Conservation (phyloP, 306 rosid genomes). For the Canavalia ensiformis region DNA sequence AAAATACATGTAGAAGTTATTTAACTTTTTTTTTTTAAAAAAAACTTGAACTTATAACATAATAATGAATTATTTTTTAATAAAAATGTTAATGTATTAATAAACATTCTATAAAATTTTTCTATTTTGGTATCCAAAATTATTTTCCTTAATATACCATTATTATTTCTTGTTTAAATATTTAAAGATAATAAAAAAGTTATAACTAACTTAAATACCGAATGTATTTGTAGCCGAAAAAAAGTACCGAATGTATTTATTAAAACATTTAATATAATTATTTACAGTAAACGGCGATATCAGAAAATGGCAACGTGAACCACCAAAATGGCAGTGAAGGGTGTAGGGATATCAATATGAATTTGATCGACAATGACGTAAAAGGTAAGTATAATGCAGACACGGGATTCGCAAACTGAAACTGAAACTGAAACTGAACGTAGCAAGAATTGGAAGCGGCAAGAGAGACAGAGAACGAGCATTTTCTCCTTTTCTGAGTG, state of each 20-base stretch:
- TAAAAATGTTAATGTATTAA: not conserved
- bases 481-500: not conserved
- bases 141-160: not conserved
- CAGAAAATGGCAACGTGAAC: not conserved
- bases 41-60: not conserved
- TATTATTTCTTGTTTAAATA: no score
- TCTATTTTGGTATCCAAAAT: not conserved
- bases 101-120: not conserved
- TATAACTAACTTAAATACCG: no score
- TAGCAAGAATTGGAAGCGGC: not conserved
- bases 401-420: not conserved
- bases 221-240: no score
- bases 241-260: no score
- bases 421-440: conserved; percentile 22
- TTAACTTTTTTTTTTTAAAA: no score
- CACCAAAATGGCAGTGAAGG: not conserved
- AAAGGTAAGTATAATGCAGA: not conserved
- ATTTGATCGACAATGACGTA: no score
- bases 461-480: not conserved
- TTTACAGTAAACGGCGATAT: not conserved
- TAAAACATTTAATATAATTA: not conserved
- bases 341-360: no score
- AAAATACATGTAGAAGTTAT: no score
- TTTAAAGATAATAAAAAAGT: no score
- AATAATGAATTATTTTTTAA: not conserved